Percentiles rank a stretch among this genome's conserved stretches.
Evolutionary conservation across 2,329 filamentous ascomycete species (phyloP).

Genomic region (Eurotiales sp.): DNA sequence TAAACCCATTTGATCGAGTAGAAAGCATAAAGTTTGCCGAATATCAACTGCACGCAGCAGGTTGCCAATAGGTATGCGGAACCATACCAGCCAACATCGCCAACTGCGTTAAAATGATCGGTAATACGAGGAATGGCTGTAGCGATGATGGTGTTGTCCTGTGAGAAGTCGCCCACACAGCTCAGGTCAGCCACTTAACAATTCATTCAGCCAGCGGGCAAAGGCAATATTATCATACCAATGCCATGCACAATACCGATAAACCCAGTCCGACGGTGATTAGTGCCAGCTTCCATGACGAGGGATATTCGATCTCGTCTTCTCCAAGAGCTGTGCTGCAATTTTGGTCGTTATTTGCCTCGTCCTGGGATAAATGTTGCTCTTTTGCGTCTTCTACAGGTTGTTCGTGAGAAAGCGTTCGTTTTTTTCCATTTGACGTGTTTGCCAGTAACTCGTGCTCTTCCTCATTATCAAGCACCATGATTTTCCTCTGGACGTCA

Average conservation of each 20-base stretch:
- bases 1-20: constrained; percentile 44
- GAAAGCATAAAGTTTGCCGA: constrained; percentile 44
- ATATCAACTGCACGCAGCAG: constrained; percentile 40
- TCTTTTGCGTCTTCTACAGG: no score
- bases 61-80: constrained; percentile 43
- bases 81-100: constrained; percentile 31
- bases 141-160: constrained; percentile 44
- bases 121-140: constrained; percentile 49
- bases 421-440: no score
- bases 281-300: constrained; percentile 27
- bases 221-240: constrained; percentile 25
- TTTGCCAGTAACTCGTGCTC: no score
- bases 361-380: no score
- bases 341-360: no score
- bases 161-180: constrained; percentile 10
- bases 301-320: constrained; percentile 30
- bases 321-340: no score
- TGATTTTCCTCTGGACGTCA: no score
- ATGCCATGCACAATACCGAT: constrained; percentile 37
- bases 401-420: no score
- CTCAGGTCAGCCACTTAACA: not conserved
- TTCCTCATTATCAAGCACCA: no score
- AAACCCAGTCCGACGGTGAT: constrained; percentile 36
- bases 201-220: no score
- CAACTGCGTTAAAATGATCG: constrained; percentile 45